Evolutionary conservation across 257 asterid species (phyloP).

Genomic region (Solanum infundibuliforme): DNA sequence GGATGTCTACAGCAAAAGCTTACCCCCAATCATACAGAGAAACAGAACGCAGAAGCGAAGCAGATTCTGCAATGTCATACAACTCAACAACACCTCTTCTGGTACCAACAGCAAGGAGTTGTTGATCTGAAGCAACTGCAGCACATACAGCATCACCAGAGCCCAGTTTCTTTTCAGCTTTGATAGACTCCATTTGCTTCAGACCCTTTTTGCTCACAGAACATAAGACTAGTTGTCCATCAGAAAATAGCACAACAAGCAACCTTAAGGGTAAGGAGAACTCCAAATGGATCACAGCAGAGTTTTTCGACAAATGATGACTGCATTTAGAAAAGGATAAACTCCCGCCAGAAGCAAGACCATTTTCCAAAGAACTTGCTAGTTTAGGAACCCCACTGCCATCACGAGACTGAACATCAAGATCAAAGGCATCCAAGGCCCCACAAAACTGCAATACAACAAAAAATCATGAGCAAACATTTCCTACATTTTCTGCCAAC

Average conservation of each 20-base stretch:
- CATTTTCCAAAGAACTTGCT: constrained; percentile 49
- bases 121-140: constrained; percentile 89
- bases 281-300: constrained; percentile 70
- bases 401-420: constrained; percentile 31
- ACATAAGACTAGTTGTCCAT: constrained; percentile 69
- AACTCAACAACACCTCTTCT: constrained; percentile 74
- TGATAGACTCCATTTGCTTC: constrained; percentile 51
- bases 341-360: constrained; percentile 36
- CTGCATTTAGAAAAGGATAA: constrained; percentile 28
- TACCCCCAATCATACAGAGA: constrained; percentile 98
- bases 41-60: constrained; percentile 67
- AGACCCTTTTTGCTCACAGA: constrained; percentile 91
- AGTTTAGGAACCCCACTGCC: constrained; percentile 31
- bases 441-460: constrained; percentile 62
- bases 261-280: constrained; percentile 46
- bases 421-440: constrained; percentile 58
- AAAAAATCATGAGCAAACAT: neutral
- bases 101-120: constrained; percentile 96
- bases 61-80: constrained; percentile 80
- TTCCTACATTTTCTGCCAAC: neutral
- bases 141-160: constrained; percentile 79
- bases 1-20: constrained; percentile 20
- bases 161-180: constrained; percentile 57
- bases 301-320: constrained; percentile 23
- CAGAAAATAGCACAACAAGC: constrained; percentile 66